Percentiles rank a stretch among this genome's conserved stretches.
These are phyloP conservation scores for Fusarium hostae DNA, from an alignment of 2,329 filamentous ascomycete species.

Conservation along the genomic window DNA sequence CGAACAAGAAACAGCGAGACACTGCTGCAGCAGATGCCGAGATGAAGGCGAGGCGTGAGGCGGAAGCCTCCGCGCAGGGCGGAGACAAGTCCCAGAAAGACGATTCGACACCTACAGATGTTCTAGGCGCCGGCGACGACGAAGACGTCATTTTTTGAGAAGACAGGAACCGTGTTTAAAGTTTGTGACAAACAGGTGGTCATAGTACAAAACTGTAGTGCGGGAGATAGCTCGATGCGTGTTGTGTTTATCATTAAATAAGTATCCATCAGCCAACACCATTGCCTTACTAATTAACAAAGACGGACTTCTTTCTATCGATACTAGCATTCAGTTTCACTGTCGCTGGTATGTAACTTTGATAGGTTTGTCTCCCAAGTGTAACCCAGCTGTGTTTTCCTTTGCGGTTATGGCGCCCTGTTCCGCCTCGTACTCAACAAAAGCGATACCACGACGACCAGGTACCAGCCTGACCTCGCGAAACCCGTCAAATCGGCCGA, in stretches of 20 bases:
- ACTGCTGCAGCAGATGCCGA: conserved; percentile 77
- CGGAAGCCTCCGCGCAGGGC: conserved; percentile 48
- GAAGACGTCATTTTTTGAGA: conserved; percentile 85
- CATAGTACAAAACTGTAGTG: not conserved
- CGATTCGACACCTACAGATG: conserved; percentile 62
- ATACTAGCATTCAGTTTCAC: conserved; percentile 53
- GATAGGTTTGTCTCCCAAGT: conserved; percentile 79
- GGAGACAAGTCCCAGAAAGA: conserved; percentile 54
- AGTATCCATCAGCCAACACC: not conserved
- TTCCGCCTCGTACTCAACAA: conserved; percentile 95
- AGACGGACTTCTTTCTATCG: not conserved
- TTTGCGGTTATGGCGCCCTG: conserved; percentile 91
- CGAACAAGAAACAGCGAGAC: conserved; percentile 84
- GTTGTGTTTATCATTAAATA: not conserved
- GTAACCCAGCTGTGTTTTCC: conserved; percentile 89
- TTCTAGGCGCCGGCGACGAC: conserved; percentile 80
- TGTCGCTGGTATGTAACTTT: conserved; percentile 97
- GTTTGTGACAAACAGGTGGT: too few species aligned
- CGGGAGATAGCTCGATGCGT: not conserved
- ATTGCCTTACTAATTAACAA: not conserved
- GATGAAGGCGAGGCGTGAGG: conserved; percentile 77
- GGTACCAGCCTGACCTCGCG: conserved; percentile 91
- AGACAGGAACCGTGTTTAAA: not conserved
- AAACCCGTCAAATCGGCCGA: conserved; percentile 92
- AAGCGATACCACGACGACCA: conserved; percentile 87